Evolutionary conservation across 495 filamentous ascomycete species (phyloP).

Genomic region (Aspergillus funiculosus): DNA sequence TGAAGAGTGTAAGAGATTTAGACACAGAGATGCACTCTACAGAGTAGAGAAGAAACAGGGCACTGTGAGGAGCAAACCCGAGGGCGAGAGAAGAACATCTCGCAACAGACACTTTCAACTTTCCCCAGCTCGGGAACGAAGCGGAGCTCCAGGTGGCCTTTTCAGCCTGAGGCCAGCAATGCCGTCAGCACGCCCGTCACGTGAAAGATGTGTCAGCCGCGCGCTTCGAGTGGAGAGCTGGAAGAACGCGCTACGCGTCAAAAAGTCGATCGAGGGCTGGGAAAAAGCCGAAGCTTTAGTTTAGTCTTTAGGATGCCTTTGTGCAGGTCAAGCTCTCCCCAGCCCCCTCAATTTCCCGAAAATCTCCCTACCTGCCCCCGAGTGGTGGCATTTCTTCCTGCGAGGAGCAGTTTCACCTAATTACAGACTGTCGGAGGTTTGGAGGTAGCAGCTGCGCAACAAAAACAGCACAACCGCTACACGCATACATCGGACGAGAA

Average conservation of each 20-base stretch:
- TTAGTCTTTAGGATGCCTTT: neutral
- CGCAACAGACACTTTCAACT: neutral
- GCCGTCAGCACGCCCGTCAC: constrained; percentile 3
- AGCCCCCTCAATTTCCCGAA: neutral
- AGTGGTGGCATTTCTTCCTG: neutral
- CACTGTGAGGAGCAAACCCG: neutral
- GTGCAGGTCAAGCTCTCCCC: constrained; percentile 1
- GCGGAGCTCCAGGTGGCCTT: constrained; percentile 20
- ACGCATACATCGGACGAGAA: neutral
- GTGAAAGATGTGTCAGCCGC: constrained; percentile 9
- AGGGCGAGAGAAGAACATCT: neutral
- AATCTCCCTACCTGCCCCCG: too few relatives aligned
- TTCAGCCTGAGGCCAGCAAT: constrained; percentile 10
- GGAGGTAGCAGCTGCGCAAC: constrained; percentile 26
- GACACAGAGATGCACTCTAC: neutral
- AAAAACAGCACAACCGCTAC: too few relatives aligned
- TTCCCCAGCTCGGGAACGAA: neutral
- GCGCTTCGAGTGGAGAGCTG: constrained; percentile 10
- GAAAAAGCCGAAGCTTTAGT: neutral
- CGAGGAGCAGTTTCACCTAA: neutral
- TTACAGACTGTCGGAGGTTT: neutral
- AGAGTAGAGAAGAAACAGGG: neutral
- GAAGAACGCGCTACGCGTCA: neutral
- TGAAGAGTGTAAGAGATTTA: neutral
- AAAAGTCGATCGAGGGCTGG: neutral